phyloP scores from a whole-genome alignment of 805 yeast species.

The Wickerhamomyces xylosicus region DNA sequence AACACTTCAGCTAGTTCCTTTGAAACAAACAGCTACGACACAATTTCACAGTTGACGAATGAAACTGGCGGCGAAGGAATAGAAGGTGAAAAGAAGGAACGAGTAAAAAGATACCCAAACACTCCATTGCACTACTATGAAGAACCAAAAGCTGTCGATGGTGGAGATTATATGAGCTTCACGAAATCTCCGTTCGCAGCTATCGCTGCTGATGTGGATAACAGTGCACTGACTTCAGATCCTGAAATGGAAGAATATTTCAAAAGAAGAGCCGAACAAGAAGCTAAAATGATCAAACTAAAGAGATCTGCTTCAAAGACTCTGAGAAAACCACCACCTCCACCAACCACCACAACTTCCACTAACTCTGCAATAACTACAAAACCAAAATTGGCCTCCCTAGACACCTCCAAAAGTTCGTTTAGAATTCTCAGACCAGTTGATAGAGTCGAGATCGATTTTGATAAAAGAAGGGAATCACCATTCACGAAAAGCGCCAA shows the following conservation, averaged over 20 bases:
- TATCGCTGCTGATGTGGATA: background rate
- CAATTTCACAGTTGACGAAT: slow-evolving; percentile 31
- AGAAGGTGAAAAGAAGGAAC: slow-evolving; percentile 32
- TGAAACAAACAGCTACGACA: slow-evolving; percentile 17
- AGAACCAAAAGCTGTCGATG: slow-evolving; percentile 20
- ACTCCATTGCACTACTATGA: slow-evolving; percentile 63
- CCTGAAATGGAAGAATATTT: background rate
- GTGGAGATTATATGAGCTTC: slow-evolving; percentile 43
- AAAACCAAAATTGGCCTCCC: background rate
- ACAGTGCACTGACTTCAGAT: no score
- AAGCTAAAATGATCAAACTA: background rate
- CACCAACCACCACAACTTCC: background rate
- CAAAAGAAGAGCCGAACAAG: background rate
- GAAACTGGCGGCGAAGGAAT: slow-evolving; percentile 43
- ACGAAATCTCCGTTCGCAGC: slow-evolving; percentile 20
- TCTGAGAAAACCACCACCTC: background rate
- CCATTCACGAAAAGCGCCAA: slow-evolving; percentile 36
- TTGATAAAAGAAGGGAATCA: slow-evolving; percentile 67
- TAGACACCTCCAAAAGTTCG: slow-evolving; percentile 24
- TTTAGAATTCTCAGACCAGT: slow-evolving; percentile 59
- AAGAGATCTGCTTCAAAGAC: background rate
- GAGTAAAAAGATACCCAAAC: slow-evolving; percentile 34
- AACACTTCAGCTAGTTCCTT: background rate
- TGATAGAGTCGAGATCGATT: slow-evolving; percentile 66
- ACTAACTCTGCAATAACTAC: background rate